phyloP scores from a whole-genome alignment of 805 yeast genomes.

The Starmerella ratchasimensis region DNA sequence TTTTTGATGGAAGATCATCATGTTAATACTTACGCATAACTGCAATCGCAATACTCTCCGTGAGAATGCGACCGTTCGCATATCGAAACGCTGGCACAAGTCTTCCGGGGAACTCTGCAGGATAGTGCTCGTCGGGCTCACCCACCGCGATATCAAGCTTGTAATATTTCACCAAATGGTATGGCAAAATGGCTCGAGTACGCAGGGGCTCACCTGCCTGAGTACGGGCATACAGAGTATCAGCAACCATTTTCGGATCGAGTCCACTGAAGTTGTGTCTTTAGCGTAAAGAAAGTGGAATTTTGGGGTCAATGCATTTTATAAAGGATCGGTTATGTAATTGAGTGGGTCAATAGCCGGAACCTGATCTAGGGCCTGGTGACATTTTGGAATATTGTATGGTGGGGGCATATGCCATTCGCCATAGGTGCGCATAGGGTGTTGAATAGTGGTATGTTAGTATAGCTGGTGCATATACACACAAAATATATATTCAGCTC shows the following conservation, averaged over 20 bases:
- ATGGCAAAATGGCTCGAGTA: slow-evolving; percentile 18
- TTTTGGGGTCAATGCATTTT: too few relatives aligned
- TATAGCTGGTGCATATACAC: too few relatives aligned
- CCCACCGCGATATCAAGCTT: slow-evolving; percentile 43
- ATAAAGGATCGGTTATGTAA: too few relatives aligned
- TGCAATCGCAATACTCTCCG: slow-evolving; percentile 50
- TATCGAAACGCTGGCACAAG: slow-evolving; percentile 15
- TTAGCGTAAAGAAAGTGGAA: too few relatives aligned
- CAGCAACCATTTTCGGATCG: slow-evolving; percentile 16
- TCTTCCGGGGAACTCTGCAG: slow-evolving; percentile 30
- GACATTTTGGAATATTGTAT: too few relatives aligned
- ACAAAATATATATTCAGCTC: too few relatives aligned
- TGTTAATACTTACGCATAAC: slow-evolving; percentile 36
- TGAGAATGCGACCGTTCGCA: slow-evolving; percentile 49
- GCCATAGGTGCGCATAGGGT: too few relatives aligned
- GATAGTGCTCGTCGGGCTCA: slow-evolving; percentile 33
- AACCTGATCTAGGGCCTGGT: too few relatives aligned
- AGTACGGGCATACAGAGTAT: slow-evolving; percentile 15
- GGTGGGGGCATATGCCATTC: too few relatives aligned
- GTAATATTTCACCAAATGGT: slow-evolving; percentile 35
- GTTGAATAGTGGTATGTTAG: too few relatives aligned
- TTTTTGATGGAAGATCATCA: slow-evolving; percentile 25
- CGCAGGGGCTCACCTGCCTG: slow-evolving; percentile 18
- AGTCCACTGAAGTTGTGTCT: too few relatives aligned
- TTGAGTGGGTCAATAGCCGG: too few relatives aligned